phyloP scores from a whole-genome alignment of 2,329 filamentous ascomycete genomes.

The Thielaviopsis euricoi region DNA sequence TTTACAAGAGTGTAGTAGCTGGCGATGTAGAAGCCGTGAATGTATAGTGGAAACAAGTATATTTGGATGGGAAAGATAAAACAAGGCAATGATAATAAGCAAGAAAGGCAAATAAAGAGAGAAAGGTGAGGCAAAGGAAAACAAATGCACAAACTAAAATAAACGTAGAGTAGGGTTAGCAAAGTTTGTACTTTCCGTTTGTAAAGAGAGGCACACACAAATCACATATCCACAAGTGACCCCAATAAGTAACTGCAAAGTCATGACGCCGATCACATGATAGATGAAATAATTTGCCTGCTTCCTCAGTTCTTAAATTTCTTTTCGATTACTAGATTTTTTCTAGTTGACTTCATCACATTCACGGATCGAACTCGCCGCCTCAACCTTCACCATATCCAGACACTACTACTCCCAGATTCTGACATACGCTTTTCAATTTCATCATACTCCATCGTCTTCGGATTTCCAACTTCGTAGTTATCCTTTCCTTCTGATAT shows the following conservation, averaged over 20 bases:
- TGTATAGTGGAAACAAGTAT: neutral
- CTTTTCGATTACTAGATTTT: too few relatives aligned
- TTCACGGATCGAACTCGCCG: too few relatives aligned
- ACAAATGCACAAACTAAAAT: neutral
- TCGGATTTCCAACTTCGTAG: too few relatives aligned
- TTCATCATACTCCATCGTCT: too few relatives aligned
- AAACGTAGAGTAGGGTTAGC: neutral
- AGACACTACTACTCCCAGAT: too few relatives aligned
- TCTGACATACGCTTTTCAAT: too few relatives aligned
- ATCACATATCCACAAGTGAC: neutral
- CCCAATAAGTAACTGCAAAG: neutral
- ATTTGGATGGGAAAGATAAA: neutral
- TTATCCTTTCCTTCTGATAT: neutral
- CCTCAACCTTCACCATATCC: too few relatives aligned
- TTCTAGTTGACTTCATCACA: too few relatives aligned
- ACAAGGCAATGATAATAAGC: neutral
- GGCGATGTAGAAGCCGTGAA: neutral
- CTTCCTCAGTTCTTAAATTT: too few relatives aligned
- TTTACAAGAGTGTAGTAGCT: neutral
- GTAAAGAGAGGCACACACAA: neutral
- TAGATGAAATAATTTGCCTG: too few relatives aligned
- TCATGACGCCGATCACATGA: neutral
- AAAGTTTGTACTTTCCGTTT: neutral
- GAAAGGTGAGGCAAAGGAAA: neutral
- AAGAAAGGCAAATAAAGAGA: neutral